These are phyloP conservation scores for Rhizomucor pusillus DNA, from an alignment of 371 early-diverging fungal genomes.

Conservation along the genomic window DNA sequence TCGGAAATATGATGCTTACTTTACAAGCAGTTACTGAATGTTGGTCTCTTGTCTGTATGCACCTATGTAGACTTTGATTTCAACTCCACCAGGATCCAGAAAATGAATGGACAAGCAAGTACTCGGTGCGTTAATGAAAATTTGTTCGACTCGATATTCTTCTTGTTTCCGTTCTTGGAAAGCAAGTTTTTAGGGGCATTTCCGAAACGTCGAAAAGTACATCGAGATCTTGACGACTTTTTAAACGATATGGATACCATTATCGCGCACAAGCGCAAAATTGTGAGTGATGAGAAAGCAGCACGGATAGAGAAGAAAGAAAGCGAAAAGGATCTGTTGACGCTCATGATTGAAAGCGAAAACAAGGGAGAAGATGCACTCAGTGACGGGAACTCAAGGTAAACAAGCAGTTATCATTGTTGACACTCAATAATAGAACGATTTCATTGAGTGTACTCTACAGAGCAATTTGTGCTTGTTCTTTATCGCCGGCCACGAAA, in stretches of 20 bases:
- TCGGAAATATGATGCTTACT: background rate
- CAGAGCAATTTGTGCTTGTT: constrained; percentile 27
- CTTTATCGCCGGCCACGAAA: constrained; percentile 48
- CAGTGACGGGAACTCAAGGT: constrained; percentile 38
- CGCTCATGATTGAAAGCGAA: constrained; percentile 51
- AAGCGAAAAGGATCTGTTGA: constrained; percentile 48
- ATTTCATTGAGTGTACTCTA: background rate
- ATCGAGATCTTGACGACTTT: constrained; percentile 16
- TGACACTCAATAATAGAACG: background rate
- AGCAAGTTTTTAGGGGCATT: constrained; percentile 13
- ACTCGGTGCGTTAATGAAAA: constrained; percentile 21
- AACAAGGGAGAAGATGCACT: constrained; percentile 9
- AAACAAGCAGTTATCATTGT: constrained; percentile 12
- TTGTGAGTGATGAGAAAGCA: constrained; percentile 22
- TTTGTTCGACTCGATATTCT: constrained; percentile 31
- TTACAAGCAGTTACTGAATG: background rate
- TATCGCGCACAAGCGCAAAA: constrained; percentile 40
- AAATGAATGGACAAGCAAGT: constrained; percentile 24
- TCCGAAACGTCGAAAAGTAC: constrained; percentile 13
- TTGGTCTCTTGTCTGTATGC: background rate
- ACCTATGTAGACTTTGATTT: constrained; percentile 28
- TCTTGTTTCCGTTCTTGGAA: constrained; percentile 52
- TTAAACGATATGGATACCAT: constrained; percentile 12
- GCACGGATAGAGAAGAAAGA: constrained; percentile 19
- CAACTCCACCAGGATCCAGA: constrained; percentile 21